These are phyloP conservation scores for Phytophthora aleatoria DNA, from an alignment of 352 stramenopile species.

Conservation along the genomic window DNA sequence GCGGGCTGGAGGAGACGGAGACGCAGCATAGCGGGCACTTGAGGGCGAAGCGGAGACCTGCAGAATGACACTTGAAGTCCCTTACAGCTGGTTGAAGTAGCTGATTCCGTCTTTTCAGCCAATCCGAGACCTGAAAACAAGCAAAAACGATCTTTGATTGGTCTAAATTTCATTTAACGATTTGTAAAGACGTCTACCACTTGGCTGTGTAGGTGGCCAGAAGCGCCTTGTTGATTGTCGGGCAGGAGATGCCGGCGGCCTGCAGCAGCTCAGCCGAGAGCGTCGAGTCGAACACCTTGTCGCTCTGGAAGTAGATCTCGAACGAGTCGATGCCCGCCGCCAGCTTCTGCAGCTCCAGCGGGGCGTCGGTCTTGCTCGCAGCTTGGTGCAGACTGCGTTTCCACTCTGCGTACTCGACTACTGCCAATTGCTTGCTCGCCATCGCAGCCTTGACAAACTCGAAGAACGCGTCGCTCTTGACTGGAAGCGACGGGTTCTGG, in stretches of 20 bases:
- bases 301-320: conserved; percentile 64
- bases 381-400: conserved; percentile 38
- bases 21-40: conserved; percentile 27
- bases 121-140: too few species aligned
- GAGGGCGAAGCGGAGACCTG: conserved; percentile 5
- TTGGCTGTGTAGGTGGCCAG: conserved; percentile 47
- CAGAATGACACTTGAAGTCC: conserved; percentile 14
- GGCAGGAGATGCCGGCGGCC: conserved; percentile 45
- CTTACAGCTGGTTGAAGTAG: background rate
- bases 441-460: conserved; percentile 40
- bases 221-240: conserved; percentile 43
- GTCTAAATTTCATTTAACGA: too few species aligned
- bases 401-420: conserved; percentile 47
- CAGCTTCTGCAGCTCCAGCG: conserved; percentile 60
- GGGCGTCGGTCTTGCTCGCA: conserved; percentile 28
- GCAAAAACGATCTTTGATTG: too few species aligned
- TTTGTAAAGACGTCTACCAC: conserved; percentile 27
- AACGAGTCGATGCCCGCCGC: conserved; percentile 65
- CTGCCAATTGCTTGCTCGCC: conserved; percentile 29
- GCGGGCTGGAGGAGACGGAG: conserved; percentile 10
- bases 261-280: conserved; percentile 54
- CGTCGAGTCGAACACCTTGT: conserved; percentile 67
- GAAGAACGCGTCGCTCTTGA: conserved; percentile 60
- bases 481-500: conserved; percentile 55
- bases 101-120: background rate